Base-by-base conservation (phyloP, 202 grass and related monocot genomes). In the Musa balbisiana region DNA sequence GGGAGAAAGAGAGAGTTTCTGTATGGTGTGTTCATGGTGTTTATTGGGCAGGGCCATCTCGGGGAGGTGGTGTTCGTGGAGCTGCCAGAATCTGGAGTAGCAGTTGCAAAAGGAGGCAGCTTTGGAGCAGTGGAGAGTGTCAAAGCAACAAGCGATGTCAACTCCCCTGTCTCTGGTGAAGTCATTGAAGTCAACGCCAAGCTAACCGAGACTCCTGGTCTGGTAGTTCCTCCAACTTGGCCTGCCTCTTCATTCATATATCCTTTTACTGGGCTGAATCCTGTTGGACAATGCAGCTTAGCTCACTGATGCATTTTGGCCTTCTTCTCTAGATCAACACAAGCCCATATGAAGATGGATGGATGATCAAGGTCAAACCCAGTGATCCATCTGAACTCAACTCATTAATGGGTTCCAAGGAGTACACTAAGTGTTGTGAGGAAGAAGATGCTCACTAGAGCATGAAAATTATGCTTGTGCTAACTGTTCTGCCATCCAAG, bases 321-420 rank as follows among this genome's bases (percentile, higher is more conserved):
- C 20, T 65, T 26, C 21, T 72, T 79, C 27, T 62, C 52, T 62
- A 96, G 95, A 99, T 99, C 63, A 99, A 99, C 81, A 25, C 85
- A 29, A 88, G 89, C 80, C 89, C 95, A 6, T 95, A 94, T 53
- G 95, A 90, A 53, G 85, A 99, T 0, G 91, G 95, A 27, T 95
- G 95, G 95, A 99, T 99, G 87, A 99, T 99, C 80, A 99, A 99
- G 86, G 85, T 99, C 73, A 87, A 90, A 76, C 91, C 95, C 26
- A 88, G 91, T 72, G 85, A 49, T 81, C 83, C 87, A 0, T 73
- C 87, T 10, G 95, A 94, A 79, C 56, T 89, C 14, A 77, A 88
- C 78, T 43, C 73, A 13, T 87, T 99, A 24, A 79, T 99, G 21
- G 95, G 87, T 62, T 66, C 91, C 0, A 80, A 79, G 82, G 87